Evolutionary conservation across 768 basidiomycete species (phyloP), one percentile per base, ranked within the genome.

Genomic region (Trametes meyenii): DNA sequence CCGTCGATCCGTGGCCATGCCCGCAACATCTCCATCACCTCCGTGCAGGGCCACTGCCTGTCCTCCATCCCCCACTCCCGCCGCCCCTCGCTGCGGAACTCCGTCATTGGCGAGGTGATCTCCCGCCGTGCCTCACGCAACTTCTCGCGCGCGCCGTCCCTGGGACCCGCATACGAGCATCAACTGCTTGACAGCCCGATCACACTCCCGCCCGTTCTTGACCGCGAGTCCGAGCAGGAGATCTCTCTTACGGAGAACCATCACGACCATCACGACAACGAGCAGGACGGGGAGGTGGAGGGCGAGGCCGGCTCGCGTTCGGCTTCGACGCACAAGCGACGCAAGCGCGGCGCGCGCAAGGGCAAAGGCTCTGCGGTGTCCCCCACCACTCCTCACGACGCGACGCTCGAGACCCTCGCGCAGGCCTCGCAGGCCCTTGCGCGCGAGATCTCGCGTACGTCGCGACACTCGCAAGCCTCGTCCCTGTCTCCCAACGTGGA

Each of bases 331-430:
- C 86, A 84, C 72, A 94, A 88, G 75, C 82, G 92, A 26, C 83
- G 92, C 60, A 95, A 92, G 74, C 83, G 94, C 52, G 94, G 94
- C 42, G 85, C 88, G 2, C 83, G 95, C 54, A 95, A 92, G 77
- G 89, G 89, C 69, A 92, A 90, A 75, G 83, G 89, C 68, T 72
- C 73, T 13, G 71, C 72, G 17, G 66, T 74, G n/a, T 70, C 76
- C 10, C 58, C 75, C n/a, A 49, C 57, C 13, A 58, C 71, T n/a
- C 70, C 75, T 5, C 66, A 60, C 55, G 87, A 88, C 60, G 81
- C 82, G 55, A 86, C 85, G 5, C 76, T 92, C 60, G 81, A 82
- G 21, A 87, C 85, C 5, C 83, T 96, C 42, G 93, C 92, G 17
- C 82, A 80, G 59, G 92, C 90, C 1, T 91, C 90, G 6, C 91